A percentile compares a stretch with the other conserved stretches of the same genome.
Evolutionary conservation across 2,329 filamentous ascomycete genomes (phyloP).

Genomic region (Amauroascus verrucosus): DNA sequence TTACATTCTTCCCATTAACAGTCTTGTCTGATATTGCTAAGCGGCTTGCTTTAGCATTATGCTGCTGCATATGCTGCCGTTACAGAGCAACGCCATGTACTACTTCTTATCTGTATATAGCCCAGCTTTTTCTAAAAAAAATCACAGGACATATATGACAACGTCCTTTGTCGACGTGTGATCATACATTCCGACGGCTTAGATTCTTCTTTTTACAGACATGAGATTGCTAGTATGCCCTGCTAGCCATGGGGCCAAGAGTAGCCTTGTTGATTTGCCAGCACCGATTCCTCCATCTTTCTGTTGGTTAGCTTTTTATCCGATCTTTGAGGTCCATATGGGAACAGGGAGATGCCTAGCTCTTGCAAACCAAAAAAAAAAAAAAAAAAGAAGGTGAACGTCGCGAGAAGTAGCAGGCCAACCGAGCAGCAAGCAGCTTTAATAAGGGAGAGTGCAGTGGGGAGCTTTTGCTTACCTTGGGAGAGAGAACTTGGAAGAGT

Average conservation of each 20-base stretch:
- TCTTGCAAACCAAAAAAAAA: neutral
- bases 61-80: neutral
- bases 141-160: neutral
- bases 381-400: neutral
- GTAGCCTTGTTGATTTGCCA: too few species aligned
- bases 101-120: neutral
- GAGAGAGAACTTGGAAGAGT: constrained; percentile 1
- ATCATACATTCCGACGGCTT: too few species aligned
- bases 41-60: neutral
- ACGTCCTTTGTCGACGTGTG: too few species aligned
- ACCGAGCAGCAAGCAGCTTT: neutral
- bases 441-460: neutral
- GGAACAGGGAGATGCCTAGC: too few species aligned
- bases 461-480: constrained; percentile 6
- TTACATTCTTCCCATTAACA: neutral
- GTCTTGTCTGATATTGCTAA: neutral
- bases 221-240: too few species aligned
- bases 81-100: neutral
- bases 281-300: too few species aligned
- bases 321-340: too few species aligned
- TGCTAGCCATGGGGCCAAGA: too few species aligned
- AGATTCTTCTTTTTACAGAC: too few species aligned
- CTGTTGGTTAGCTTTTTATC: too few species aligned
- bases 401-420: neutral
- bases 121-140: neutral